These are phyloP conservation scores for Albizia julibrissin DNA, from an alignment of 306 rosid genomes.

Conservation along the genomic window DNA sequence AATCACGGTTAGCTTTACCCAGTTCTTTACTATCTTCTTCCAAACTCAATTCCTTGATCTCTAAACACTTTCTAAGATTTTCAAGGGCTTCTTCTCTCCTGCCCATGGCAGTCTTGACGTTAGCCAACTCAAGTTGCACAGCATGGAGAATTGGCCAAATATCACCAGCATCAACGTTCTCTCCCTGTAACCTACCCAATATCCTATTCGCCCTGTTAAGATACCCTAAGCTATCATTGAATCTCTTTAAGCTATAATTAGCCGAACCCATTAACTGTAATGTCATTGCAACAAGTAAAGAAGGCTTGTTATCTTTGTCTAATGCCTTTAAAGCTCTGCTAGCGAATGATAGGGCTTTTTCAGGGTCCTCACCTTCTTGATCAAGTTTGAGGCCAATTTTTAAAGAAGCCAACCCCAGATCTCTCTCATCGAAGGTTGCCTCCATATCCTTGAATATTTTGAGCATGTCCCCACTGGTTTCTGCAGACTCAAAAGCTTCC, in stretches of 20 bases:
- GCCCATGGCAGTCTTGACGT: constrained; percentile 89
- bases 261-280: constrained; percentile 82
- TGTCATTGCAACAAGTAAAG: constrained; percentile 76
- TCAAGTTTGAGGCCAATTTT: constrained; percentile 85
- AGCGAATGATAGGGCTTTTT: constrained; percentile 66
- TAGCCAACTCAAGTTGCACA: constrained; percentile 77
- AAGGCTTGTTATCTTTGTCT: constrained; percentile 54
- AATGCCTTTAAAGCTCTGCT: constrained; percentile 68
- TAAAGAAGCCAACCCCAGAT: constrained; percentile 80
- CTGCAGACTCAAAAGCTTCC: constrained; percentile 79
- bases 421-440: constrained; percentile 57
- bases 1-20: constrained; percentile 70
- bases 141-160: constrained; percentile 82
- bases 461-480: constrained; percentile 64
- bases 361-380: constrained; percentile 88
- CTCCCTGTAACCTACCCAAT: constrained; percentile 63
- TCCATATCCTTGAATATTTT: constrained; percentile 72
- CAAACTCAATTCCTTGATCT: constrained; percentile 77
- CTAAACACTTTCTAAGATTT: constrained; percentile 78
- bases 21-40: constrained; percentile 70
- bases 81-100: constrained; percentile 92
- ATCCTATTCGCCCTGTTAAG: constrained; percentile 81
- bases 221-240: constrained; percentile 79
- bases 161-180: constrained; percentile 54
- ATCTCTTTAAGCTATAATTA: constrained; percentile 69